Conservation (phyloP, 805 yeast genomes). For the Candida multigemmis region DNA sequence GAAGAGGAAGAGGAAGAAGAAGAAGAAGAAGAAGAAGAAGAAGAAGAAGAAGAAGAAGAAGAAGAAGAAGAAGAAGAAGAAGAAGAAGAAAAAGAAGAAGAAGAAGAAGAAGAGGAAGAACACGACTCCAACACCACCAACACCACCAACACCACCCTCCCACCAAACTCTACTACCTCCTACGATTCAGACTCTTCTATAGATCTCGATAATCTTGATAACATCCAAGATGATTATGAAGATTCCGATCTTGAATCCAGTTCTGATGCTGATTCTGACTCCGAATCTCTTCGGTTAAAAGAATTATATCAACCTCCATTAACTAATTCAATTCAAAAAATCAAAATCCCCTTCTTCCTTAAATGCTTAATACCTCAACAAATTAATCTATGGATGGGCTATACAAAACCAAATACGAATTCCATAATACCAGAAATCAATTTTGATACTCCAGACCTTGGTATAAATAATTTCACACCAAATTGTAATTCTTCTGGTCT, state of each 20-base stretch:
- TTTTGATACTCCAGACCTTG: constrained; percentile 22
- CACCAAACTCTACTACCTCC: not conserved
- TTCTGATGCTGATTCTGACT: constrained; percentile 13
- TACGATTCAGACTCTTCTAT: constrained; percentile 18
- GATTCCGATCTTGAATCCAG: constrained; percentile 11
- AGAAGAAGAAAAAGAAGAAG: constrained; percentile 14
- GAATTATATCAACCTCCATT: constrained; percentile 59
- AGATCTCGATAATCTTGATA: constrained; percentile 33
- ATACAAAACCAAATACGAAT: constrained; percentile 6
- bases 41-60: constrained; percentile 5
- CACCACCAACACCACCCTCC: not conserved
- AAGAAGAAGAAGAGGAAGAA: constrained; percentile 7
- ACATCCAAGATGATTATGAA: constrained; percentile 43
- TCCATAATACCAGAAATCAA: constrained; percentile 7
- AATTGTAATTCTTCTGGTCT: constrained; percentile 62
- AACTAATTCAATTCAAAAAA: constrained; percentile 18
- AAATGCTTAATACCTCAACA: constrained; percentile 52
- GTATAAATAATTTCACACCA: constrained; percentile 47
- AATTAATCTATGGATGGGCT: constrained; percentile 68
- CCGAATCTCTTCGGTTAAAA: constrained; percentile 22
- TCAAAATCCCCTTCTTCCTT: constrained; percentile 30
- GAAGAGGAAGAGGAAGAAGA: constrained; percentile 8
- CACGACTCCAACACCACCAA: not conserved
- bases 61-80: constrained; percentile 12
- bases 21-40: constrained; percentile 5